A percentile compares a stretch with the other conserved stretches of the same genome.
Conservation (phyloP, 1,284 basidiomycete genomes). For the Ganoderma lingzhi region DNA sequence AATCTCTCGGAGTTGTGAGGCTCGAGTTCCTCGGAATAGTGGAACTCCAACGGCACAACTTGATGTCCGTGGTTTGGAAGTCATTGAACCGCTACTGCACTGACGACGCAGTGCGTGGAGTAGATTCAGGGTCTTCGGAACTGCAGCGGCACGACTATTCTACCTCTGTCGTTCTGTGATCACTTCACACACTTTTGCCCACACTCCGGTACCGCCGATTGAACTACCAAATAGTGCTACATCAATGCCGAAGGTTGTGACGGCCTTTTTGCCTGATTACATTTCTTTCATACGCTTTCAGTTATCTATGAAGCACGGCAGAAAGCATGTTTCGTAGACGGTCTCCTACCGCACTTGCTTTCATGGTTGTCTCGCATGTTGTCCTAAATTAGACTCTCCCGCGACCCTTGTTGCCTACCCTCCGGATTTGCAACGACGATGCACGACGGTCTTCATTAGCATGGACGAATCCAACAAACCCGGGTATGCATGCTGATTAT, state of each 20-base stretch:
- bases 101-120: background rate
- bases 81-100: background rate
- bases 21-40: background rate
- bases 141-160: background rate
- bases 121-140: background rate
- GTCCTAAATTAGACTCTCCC: background rate
- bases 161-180: background rate
- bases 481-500: background rate
- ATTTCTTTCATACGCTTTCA: background rate
- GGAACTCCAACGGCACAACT: background rate
- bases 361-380: background rate
- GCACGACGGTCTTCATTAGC: background rate
- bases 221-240: background rate
- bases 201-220: background rate
- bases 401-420: background rate
- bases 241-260: background rate
- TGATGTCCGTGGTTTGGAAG: background rate
- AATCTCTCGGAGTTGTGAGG: background rate
- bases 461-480: background rate
- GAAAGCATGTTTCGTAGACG: background rate
- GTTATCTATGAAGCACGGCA: background rate
- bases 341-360: background rate
- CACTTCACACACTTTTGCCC: background rate
- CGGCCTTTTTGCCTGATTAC: background rate
- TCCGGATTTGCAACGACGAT: background rate